These are phyloP conservation scores for Naegleria lovaniensis DNA, from an alignment of 208 protist genomes.

Conservation along the genomic window DNA sequence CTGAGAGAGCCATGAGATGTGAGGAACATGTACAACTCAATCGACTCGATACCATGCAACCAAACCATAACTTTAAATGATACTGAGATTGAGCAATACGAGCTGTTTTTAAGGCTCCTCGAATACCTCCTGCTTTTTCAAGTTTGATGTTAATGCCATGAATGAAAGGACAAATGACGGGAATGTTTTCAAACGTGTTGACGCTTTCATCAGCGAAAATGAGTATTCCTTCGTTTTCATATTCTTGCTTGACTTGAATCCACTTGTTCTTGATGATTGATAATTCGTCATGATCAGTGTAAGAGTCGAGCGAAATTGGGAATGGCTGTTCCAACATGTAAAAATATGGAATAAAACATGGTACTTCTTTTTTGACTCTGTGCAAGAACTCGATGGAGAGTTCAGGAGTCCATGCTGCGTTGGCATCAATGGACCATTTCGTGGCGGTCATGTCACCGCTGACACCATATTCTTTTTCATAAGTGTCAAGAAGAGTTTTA, in stretches of 20 bases:
- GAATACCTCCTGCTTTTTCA: slow-evolving; percentile 31
- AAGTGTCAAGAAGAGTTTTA: neutral
- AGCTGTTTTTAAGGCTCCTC: neutral
- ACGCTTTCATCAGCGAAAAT: slow-evolving; percentile 34
- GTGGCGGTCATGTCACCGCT: neutral
- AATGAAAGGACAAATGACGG: neutral
- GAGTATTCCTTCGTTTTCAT: neutral
- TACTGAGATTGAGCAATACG: neutral
- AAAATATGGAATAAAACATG: neutral
- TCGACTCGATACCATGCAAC: slow-evolving; percentile 7
- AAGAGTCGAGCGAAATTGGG: neutral
- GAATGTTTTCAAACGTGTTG: slow-evolving; percentile 20
- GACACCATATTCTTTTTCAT: neutral
- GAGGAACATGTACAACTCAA: slow-evolving; percentile 12
- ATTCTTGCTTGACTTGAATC: slow-evolving; percentile 10
- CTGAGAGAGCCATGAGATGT: neutral
- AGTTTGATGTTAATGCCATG: slow-evolving; percentile 34
- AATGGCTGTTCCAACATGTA: slow-evolving; percentile 37
- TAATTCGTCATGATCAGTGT: too few relatives aligned
- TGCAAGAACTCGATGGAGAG: neutral
- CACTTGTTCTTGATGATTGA: neutral
- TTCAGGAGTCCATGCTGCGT: slow-evolving; percentile 28
- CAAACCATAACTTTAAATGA: neutral
- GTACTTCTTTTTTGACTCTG: neutral
- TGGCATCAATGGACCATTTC: slow-evolving; percentile 31